Conservation (phyloP, 495 filamentous ascomycete species). For the Friedmanniomyces simplex region DNA sequence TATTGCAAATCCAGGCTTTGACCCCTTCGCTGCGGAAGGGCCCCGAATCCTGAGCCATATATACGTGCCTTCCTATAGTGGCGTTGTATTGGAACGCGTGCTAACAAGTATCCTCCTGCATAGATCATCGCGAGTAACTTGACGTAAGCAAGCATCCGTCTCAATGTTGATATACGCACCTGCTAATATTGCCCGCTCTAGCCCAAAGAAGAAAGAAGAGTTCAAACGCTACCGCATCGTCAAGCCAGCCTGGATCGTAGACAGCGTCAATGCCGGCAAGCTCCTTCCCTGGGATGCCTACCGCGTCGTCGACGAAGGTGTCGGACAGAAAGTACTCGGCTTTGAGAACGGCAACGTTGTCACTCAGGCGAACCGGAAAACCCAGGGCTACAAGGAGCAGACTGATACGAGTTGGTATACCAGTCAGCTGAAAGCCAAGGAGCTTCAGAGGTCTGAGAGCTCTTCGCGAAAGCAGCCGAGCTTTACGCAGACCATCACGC, state of each 20-base stretch:
- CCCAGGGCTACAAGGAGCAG: slow-evolving; percentile 59
- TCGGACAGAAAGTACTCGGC: slow-evolving; percentile 65
- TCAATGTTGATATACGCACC: not conserved
- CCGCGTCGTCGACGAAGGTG: slow-evolving; percentile 68
- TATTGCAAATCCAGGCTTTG: not conserved
- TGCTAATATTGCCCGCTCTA: not conserved
- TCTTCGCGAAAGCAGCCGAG: slow-evolving; percentile 3
- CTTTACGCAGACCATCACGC: slow-evolving; percentile 16
- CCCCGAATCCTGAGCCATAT: too few species aligned
- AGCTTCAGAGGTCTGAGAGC: slow-evolving; percentile 5
- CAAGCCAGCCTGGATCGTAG: slow-evolving; percentile 91
- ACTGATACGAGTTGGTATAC: slow-evolving; percentile 70
- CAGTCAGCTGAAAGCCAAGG: slow-evolving; percentile 47
- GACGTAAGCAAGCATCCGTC: slow-evolving; percentile 33
- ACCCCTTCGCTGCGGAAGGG: not conserved
- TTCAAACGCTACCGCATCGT: slow-evolving; percentile 81
- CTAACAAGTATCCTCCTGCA: not conserved
- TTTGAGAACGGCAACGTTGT: slow-evolving; percentile 60
- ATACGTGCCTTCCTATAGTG: too few species aligned
- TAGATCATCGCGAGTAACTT: slow-evolving; percentile 76
- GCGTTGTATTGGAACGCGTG: too few species aligned
- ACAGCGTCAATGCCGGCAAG: slow-evolving; percentile 70
- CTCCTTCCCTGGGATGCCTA: slow-evolving; percentile 78
- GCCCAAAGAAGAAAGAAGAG: slow-evolving; percentile 78
- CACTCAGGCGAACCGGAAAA: slow-evolving; percentile 50